Evolutionary conservation across 202 grass and related monocot species (phyloP).

Genomic region (Zoysia matrella): DNA sequence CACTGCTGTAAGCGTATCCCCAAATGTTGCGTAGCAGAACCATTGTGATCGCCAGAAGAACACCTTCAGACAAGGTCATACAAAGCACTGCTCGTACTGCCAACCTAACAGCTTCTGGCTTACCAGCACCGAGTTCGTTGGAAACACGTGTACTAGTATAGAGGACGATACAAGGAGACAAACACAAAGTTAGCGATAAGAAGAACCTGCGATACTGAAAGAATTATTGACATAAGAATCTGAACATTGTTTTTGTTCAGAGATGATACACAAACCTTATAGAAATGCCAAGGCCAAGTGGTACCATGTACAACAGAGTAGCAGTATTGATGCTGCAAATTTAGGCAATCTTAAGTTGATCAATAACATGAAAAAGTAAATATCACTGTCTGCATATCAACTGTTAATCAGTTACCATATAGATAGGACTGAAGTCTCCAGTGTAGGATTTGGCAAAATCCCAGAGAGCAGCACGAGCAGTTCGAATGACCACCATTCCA

Average conservation of each 20-base stretch:
- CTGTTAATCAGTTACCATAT: not conserved
- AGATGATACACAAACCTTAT: too few species aligned
- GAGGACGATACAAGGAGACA: too few species aligned
- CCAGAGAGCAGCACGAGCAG: not conserved
- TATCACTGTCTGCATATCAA: not conserved
- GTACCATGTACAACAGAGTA: too few species aligned
- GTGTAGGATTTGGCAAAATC: not conserved
- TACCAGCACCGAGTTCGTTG: too few species aligned
- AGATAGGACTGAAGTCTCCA: not conserved
- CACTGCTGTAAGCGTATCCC: conserved; percentile 9
- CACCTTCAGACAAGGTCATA: not conserved
- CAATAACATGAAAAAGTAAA: not conserved
- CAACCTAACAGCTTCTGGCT: too few species aligned
- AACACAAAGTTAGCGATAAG: too few species aligned
- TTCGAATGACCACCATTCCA: not conserved
- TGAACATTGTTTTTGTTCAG: too few species aligned
- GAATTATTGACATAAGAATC: too few species aligned
- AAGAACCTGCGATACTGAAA: too few species aligned
- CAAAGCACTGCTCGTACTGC: not conserved
- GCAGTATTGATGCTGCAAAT: not conserved
- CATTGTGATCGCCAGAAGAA: not conserved
- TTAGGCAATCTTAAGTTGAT: not conserved
- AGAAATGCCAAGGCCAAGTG: too few species aligned
- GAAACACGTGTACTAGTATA: too few species aligned
- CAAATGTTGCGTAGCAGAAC: not conserved